Conservation (phyloP, 2,329 filamentous ascomycete species). For the Aspergillus unguis region DNA sequence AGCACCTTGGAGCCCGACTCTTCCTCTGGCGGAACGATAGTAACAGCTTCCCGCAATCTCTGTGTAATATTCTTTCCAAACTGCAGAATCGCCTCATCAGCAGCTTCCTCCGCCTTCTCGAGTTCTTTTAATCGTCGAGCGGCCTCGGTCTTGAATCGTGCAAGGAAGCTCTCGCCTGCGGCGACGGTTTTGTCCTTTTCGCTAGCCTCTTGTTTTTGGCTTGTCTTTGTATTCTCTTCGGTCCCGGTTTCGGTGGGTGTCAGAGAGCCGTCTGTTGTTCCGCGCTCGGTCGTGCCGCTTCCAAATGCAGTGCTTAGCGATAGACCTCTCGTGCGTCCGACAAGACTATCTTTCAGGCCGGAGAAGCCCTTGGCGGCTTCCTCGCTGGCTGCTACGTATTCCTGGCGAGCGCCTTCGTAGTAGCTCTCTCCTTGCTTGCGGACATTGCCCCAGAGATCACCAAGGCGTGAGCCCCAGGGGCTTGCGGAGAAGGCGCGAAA, state of each 20-base stretch:
- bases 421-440: slow-evolving; percentile 92
- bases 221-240: slow-evolving; percentile 15
- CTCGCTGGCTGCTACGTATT: slow-evolving; percentile 72
- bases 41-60: slow-evolving; percentile 87
- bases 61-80: slow-evolving; percentile 87
- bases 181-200: slow-evolving; percentile 16
- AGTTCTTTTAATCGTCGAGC: slow-evolving; percentile 82
- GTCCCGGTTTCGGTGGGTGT: slow-evolving; percentile 27
- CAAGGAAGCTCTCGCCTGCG: slow-evolving; percentile 62
- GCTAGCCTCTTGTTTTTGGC: slow-evolving; percentile 25
- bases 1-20: slow-evolving; percentile 61
- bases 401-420: slow-evolving; percentile 76
- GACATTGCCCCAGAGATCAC: slow-evolving; percentile 86
- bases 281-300: slow-evolving; percentile 18
- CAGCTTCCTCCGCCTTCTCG: slow-evolving; percentile 88
- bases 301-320: slow-evolving; percentile 54
- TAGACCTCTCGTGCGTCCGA: slow-evolving; percentile 69
- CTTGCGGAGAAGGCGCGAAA: slow-evolving; percentile 91
- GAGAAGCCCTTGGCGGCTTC: slow-evolving; percentile 80
- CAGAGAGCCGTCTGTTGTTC: slow-evolving; percentile 27
- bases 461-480: slow-evolving; percentile 84
- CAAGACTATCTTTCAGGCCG: slow-evolving; percentile 64
- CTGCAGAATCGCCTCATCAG: slow-evolving; percentile 87
- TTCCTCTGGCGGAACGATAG: slow-evolving; percentile 68
- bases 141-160: slow-evolving; percentile 72